Evolutionary conservation across 1,284 basidiomycete genomes (phyloP), one percentile per base, ranked within the genome.

Genomic region (Cryptococcus sp.): DNA sequence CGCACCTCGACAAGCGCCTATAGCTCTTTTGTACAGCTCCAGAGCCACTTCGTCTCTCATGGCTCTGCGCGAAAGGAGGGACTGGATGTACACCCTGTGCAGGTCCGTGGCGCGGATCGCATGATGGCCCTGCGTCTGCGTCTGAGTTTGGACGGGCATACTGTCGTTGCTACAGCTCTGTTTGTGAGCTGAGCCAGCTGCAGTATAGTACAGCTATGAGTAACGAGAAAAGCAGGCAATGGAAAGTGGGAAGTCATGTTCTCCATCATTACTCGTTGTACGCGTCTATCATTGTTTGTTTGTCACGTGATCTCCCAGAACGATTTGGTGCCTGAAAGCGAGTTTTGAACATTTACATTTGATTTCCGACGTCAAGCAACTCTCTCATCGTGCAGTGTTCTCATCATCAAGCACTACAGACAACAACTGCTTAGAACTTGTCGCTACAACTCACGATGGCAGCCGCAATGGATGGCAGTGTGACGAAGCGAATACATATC

Each of bases 401-500:
- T 25, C 31, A 35, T 35, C 31, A 8, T 5, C 31, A 13, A 35
- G 7, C 31, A 13, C 31, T 13, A 35, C 8, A 35, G 13, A 10
- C 31, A 35, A 35, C 31, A 35, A 35, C 10, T 35, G 31, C 31
- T 35, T 35, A 13, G 5, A 8, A 8, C 13, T 35, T 35, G 31
- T 35, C 8, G 31, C 25, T 25, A 25, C 25, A 25, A 25, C 25
- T 6, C 8, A 45, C 19, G 15, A 57, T 57, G 55, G 35, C 39
- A 7, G 57, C 53, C 41, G 27, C 51, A 20, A 10, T 35, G 13
- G 31, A 35, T 2, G 31, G 31, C 31, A 57, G 58, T 4, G 53
- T 75, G 39, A 69, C 68, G 3, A 75, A 73, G 53, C 65, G 77
- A 44, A 66, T 79, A 8, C 76, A 79, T 59, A 64, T 79, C 19